These are phyloP conservation scores for Alternaria sp. DNA, from an alignment of 2,329 filamentous ascomycete genomes.

Conservation along the genomic window DNA sequence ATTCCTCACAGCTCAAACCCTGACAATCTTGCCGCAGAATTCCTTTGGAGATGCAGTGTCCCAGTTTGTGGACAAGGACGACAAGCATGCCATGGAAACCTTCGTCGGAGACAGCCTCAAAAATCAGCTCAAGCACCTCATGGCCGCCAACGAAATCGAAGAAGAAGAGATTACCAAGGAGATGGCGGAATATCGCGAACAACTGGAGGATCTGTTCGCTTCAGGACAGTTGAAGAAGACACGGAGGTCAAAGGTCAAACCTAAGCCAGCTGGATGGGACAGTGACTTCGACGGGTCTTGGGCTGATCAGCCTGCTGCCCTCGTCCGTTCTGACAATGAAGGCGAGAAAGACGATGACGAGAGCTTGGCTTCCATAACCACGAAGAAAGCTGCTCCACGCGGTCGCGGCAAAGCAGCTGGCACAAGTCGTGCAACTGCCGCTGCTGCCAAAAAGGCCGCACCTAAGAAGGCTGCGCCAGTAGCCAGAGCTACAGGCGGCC, in stretches of 20 bases:
- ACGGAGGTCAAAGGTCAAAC: slow-evolving; percentile 69
- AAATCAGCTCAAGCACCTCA: slow-evolving; percentile 54
- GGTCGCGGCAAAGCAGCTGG: slow-evolving; percentile 57
- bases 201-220: slow-evolving; percentile 75
- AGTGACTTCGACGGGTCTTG: slow-evolving; percentile 87
- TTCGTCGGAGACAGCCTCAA: slow-evolving; percentile 57
- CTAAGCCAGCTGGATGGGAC: slow-evolving; percentile 84
- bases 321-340: slow-evolving; percentile 62
- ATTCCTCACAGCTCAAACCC: slow-evolving; percentile 83
- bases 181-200: slow-evolving; percentile 76
- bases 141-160: slow-evolving; percentile 67
- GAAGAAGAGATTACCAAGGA: slow-evolving; percentile 75
- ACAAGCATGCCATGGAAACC: slow-evolving; percentile 82
- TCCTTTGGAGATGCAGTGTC: slow-evolving; percentile 92
- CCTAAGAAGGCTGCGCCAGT: slow-evolving; percentile 47
- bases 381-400: slow-evolving; percentile 53
- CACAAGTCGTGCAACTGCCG: slow-evolving; percentile 42
- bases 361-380: slow-evolving; percentile 37
- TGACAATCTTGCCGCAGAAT: slow-evolving; percentile 92
- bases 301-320: slow-evolving; percentile 78
- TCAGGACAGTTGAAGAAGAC: slow-evolving; percentile 67
- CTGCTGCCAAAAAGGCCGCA: slow-evolving; percentile 43
- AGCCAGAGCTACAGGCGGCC: slow-evolving; percentile 44
- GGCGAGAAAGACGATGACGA: slow-evolving; percentile 55
- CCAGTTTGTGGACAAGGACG: slow-evolving; percentile 93